Base-by-base conservation (phyloP, 73 alveolate genomes). In the Effrenium voratum region DNA sequence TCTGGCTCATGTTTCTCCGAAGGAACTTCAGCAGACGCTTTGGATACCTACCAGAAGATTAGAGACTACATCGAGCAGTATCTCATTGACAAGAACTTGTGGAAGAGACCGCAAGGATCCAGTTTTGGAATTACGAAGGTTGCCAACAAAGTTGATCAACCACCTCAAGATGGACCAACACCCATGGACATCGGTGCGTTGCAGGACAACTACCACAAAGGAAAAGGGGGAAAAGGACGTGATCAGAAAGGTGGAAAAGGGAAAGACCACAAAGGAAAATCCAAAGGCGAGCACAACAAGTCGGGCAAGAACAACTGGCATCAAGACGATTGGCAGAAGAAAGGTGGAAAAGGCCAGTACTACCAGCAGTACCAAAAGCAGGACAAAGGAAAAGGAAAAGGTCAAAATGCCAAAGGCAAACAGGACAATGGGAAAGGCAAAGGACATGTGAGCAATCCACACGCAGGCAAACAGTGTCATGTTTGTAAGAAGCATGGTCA, bases 1-100 rank as follows among this genome's bases (percentile, higher is more conserved):
- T 13, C 57, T 84, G 93, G 93, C 40, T 59, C 93, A 52, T 57
- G 93, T 84, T 57, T 79, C 93, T 8, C 93, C 93, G 38, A 84
- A 84, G 47, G 81, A 84, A n/a, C 49, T 84, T 15, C 93, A 84
- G 44, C 93, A 84, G 76, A 84, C 24, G 19, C 80, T 16, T 55
- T 85, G 57, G 94, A 41, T 43, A 49, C 94, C 41, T 85, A 57
- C 60, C 38, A 16, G 81, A 84, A 84, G 44, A 46, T 59, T 2
- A 22, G 76, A 32, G 41, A 44, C 34, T 57, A 84, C 80, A 84
- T 84, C 1, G 81, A 52, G 26, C 81, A 84, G 80, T 57, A 57
- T 28, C 45, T 84, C 41, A 57, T 40, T 40, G 49, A 55, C 59
- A 38, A 44, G 19, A 84, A 84, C 59, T n/a, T 52, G 26, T 57